These are phyloP conservation scores for Chaetoscypha palmicola DNA, from an alignment of 2,329 filamentous ascomycete species.

Conservation along the genomic window DNA sequence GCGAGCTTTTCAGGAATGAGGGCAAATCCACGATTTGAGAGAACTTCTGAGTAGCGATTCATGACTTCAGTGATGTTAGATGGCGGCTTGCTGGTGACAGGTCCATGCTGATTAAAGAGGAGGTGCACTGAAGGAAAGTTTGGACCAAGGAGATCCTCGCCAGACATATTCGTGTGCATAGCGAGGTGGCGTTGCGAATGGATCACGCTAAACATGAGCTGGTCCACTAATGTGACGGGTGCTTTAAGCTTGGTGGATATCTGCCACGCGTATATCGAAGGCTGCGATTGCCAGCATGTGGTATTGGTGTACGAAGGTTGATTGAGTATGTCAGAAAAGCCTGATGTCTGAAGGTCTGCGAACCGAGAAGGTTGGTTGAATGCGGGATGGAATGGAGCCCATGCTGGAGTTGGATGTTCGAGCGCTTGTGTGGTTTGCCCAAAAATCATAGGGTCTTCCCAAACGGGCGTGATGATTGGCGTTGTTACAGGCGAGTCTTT, in stretches of 20 bases:
- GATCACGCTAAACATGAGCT: slow-evolving; percentile 27
- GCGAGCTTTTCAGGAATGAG: slow-evolving; percentile 27
- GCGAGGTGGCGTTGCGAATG: slow-evolving; percentile 24
- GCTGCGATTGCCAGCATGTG: slow-evolving; percentile 28
- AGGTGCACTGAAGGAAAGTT: slow-evolving; percentile 25
- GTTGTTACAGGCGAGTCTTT: slow-evolving; percentile 17
- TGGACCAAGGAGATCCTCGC: slow-evolving; percentile 20
- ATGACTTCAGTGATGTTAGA: slow-evolving; percentile 24
- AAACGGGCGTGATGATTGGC: slow-evolving; percentile 18
- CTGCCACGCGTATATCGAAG: slow-evolving; percentile 28
- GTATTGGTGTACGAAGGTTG: slow-evolving; percentile 11
- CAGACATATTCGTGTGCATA: slow-evolving; percentile 14
- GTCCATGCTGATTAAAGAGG: slow-evolving; percentile 23
- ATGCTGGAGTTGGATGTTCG: slow-evolving; percentile 18
- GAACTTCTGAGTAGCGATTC: slow-evolving; percentile 23
- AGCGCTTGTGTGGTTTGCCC: slow-evolving; percentile 15
- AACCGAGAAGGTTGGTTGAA: slow-evolving; percentile 26
- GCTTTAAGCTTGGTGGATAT: slow-evolving; percentile 28
- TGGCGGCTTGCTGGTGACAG: slow-evolving; percentile 13
- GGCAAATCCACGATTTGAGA: slow-evolving; percentile 24
- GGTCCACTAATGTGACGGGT: slow-evolving; percentile 25
- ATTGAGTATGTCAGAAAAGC: slow-evolving; percentile 23
- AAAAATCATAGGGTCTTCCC: slow-evolving; percentile 23
- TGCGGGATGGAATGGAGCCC: slow-evolving; percentile 25
- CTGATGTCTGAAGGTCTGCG: slow-evolving; percentile 18